A percentile compares a stretch with the other conserved stretches of the same genome.
phyloP scores from a whole-genome alignment of 352 stramenopile species.

The Phytophthora hybrid region DNA sequence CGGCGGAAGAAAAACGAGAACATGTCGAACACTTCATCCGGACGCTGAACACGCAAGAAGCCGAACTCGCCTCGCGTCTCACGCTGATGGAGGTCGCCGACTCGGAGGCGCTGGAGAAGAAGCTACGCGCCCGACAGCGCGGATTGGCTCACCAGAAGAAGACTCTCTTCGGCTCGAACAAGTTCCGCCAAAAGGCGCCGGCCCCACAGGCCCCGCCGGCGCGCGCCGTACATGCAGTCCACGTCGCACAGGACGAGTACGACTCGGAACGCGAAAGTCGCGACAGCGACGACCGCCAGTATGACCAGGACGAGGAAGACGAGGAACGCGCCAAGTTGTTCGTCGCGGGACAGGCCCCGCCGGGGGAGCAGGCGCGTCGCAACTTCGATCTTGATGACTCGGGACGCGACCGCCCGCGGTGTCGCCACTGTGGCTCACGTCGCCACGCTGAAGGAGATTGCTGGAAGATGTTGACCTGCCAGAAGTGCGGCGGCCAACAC shows the following conservation, averaged over 20 bases:
- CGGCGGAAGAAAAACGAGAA: too few relatives aligned
- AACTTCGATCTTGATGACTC: neutral
- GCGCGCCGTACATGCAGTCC: neutral
- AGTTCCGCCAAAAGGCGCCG: slow-evolving; percentile 13
- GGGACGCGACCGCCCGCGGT: slow-evolving; percentile 4
- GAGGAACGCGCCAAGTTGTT: slow-evolving; percentile 10
- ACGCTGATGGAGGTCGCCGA: neutral
- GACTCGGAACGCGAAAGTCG: slow-evolving; percentile 3
- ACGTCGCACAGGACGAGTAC: neutral
- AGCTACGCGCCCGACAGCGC: slow-evolving; percentile 10
- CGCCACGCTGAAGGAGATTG: neutral
- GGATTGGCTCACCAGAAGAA: slow-evolving; percentile 4
- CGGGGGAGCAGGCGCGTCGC: neutral
- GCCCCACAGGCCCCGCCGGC: neutral
- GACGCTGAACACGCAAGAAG: too few relatives aligned
- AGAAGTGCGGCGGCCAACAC: neutral
- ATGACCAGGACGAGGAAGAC: slow-evolving; percentile 9
- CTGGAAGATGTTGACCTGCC: neutral
- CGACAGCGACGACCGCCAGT: slow-evolving; percentile 6
- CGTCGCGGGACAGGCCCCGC: neutral
- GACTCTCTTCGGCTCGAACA: slow-evolving; percentile 1
- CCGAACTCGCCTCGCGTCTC: too few relatives aligned
- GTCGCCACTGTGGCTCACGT: slow-evolving; percentile 9
- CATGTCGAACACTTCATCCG: too few relatives aligned
- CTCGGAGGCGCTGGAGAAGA: slow-evolving; percentile 6